Conservation (phyloP, 495 filamentous ascomycete genomes). For the Baudoinia panamericana region DNA sequence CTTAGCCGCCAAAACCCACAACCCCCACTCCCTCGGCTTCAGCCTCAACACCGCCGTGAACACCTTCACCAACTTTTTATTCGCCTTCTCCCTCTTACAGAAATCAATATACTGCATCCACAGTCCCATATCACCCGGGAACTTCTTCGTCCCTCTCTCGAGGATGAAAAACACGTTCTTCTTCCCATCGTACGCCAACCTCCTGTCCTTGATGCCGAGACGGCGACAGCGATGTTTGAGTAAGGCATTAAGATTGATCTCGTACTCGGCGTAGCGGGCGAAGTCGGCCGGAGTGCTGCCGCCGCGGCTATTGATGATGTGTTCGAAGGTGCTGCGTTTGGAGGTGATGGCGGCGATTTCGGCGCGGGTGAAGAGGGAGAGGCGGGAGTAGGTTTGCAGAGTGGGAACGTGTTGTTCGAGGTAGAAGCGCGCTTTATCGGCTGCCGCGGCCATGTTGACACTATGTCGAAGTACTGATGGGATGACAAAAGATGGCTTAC, state of each 20-base stretch:
- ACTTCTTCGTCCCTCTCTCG: constrained; percentile 74
- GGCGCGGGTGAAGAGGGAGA: constrained; percentile 75
- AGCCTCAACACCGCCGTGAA: constrained; percentile 67
- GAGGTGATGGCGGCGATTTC: constrained; percentile 78
- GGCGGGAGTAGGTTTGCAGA: constrained; percentile 74
- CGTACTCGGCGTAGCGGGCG: constrained; percentile 75
- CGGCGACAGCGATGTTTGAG: constrained; percentile 70
- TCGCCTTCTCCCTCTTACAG: constrained; percentile 58
- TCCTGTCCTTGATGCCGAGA: constrained; percentile 50
- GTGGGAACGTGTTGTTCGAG: constrained; percentile 84
- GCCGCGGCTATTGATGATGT: constrained; percentile 71
- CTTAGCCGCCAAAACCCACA: constrained; percentile 80
- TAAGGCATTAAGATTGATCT: constrained; percentile 75
- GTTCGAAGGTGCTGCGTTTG: constrained; percentile 87
- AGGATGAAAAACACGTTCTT: constrained; percentile 77
- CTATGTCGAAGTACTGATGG: neutral
- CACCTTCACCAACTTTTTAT: constrained; percentile 65
- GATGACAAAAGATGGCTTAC: neutral
- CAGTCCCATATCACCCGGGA: constrained; percentile 66
- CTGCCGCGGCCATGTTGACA: constrained; percentile 58
- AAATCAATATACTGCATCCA: constrained; percentile 90
- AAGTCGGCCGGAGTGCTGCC: constrained; percentile 65
- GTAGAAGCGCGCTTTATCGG: constrained; percentile 90
- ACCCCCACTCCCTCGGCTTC: constrained; percentile 65
- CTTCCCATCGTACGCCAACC: constrained; percentile 53